Evolutionary conservation across 148 eudicot genomes (phyloP).

Genomic region (Limonium bicolor): DNA sequence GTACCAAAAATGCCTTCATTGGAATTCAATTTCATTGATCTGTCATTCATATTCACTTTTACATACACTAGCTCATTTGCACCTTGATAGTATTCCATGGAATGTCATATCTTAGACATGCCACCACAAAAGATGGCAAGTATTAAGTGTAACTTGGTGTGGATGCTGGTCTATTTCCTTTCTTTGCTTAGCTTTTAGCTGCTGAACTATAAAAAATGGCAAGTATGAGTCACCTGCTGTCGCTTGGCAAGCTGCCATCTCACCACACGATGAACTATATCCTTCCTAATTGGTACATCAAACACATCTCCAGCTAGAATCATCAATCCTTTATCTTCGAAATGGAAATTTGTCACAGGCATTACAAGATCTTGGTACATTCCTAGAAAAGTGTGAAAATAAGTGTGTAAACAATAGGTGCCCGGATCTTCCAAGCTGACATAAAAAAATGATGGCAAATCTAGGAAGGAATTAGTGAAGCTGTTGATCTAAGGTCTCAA

Average conservation of each 20-base stretch:
- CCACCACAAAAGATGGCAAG: too few relatives aligned
- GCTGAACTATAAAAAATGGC: not conserved
- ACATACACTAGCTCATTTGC: too few relatives aligned
- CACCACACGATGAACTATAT: constrained; percentile 89
- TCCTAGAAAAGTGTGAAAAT: constrained; percentile 29
- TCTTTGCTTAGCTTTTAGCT: too few relatives aligned
- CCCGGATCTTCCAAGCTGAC: too few relatives aligned
- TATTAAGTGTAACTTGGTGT: too few relatives aligned
- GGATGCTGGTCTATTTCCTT: too few relatives aligned
- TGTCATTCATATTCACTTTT: too few relatives aligned
- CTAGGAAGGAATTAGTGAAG: not conserved
- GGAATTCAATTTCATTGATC: too few relatives aligned
- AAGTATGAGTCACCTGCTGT: constrained; percentile 54
- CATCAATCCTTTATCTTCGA: constrained; percentile 81
- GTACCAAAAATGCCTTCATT: too few relatives aligned
- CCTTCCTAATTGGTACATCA: constrained; percentile 93
- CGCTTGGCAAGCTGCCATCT: constrained; percentile 99
- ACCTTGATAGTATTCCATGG: too few relatives aligned
- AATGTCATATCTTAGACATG: too few relatives aligned
- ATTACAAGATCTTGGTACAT: constrained; percentile 59
- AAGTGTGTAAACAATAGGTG: not conserved
- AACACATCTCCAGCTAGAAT: constrained; percentile 90
- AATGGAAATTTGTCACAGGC: constrained; percentile 70
- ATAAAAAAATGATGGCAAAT: not conserved
- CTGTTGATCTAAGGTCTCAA: too few relatives aligned